Conservation (phyloP, 306 rosid genomes). For the Hippophae rhamnoides region DNA sequence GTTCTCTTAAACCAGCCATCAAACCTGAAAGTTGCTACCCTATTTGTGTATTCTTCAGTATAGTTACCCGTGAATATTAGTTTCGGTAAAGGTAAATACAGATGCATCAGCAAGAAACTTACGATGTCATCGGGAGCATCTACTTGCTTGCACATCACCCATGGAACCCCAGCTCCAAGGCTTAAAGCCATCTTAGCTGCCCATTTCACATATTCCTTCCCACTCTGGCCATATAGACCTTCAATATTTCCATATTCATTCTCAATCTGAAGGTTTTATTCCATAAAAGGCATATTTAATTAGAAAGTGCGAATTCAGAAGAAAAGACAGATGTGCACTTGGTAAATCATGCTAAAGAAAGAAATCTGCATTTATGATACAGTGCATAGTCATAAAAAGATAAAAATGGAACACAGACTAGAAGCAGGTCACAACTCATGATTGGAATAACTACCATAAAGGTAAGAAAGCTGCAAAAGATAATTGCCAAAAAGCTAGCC, state of each 20-base stretch:
- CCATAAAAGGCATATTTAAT: conserved; percentile 15
- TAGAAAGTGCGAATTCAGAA: conserved; percentile 18
- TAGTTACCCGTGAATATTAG: neutral
- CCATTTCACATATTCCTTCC: conserved; percentile 87
- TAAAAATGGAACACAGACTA: neutral
- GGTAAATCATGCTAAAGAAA: neutral
- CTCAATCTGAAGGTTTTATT: conserved; percentile 59
- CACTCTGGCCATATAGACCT: conserved; percentile 56
- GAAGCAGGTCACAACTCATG: too few relatives aligned
- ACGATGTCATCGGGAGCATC: conserved; percentile 85
- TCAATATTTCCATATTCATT: conserved; percentile 95
- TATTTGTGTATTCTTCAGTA: neutral
- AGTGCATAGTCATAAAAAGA: conserved; percentile 12
- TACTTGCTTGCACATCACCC: conserved; percentile 96
- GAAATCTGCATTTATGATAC: conserved; percentile 4
- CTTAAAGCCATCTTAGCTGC: conserved; percentile 83
- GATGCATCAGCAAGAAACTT: conserved; percentile 19
- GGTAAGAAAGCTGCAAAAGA: too few relatives aligned
- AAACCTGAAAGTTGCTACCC: conserved; percentile 8
- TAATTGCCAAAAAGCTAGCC: too few relatives aligned
- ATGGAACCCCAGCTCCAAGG: conserved; percentile 92
- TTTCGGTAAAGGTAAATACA: neutral
- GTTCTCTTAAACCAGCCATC: conserved; percentile 10
- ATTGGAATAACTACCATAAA: too few relatives aligned
- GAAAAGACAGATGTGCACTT: conserved; percentile 7